Percentiles rank a stretch among this genome's conserved stretches.
These are phyloP conservation scores for Trichoderma gracile DNA, from an alignment of 2,329 filamentous ascomycete species.

Conservation along the genomic window DNA sequence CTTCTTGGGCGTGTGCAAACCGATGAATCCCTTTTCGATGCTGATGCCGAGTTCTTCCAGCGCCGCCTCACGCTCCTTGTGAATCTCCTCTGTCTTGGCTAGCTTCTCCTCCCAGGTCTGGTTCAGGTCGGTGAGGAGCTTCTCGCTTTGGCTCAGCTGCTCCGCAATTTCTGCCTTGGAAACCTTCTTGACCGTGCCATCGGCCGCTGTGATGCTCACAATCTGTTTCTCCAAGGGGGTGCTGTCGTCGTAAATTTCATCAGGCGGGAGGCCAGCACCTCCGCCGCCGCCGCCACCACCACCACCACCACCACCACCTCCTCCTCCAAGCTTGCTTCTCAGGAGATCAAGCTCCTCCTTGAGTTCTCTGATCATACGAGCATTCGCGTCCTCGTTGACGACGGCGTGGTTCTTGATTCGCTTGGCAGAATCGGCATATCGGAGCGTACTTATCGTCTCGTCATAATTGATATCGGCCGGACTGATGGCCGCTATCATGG, in stretches of 20 bases:
- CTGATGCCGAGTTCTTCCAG: slow-evolving; percentile 97
- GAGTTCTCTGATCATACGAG: slow-evolving; percentile 95
- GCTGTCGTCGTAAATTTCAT: slow-evolving; percentile 87
- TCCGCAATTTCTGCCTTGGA: slow-evolving; percentile 98
- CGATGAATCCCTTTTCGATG: slow-evolving; percentile 97
- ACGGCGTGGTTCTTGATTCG: slow-evolving; percentile 99
- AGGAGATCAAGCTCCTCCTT: slow-evolving; percentile 91
- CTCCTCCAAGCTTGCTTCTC: slow-evolving; percentile 77
- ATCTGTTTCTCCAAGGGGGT: slow-evolving; percentile 95
- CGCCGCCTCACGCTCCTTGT: slow-evolving; percentile 93
- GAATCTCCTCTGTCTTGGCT: slow-evolving; percentile 91
- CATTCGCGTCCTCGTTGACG: slow-evolving; percentile 98
- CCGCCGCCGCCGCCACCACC: slow-evolving; percentile 50
- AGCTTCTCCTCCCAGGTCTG: slow-evolving; percentile 99
- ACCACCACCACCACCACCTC: slow-evolving; percentile 50
- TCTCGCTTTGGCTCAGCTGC: slow-evolving; percentile 93
- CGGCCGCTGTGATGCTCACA: slow-evolving; percentile 84
- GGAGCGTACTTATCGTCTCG: slow-evolving; percentile 90
- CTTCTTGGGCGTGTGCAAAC: slow-evolving; percentile 93
- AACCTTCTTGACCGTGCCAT: slow-evolving; percentile 89
- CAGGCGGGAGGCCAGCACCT: slow-evolving; percentile 55
- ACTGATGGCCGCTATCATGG: slow-evolving; percentile 99
- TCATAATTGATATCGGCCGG: slow-evolving; percentile 99
- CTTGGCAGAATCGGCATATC: slow-evolving; percentile 97
- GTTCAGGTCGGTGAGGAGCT: slow-evolving; percentile 91